These are phyloP conservation scores for Ogataea thermomethanolica DNA, from an alignment of 805 yeast genomes.

Conservation along the genomic window DNA sequence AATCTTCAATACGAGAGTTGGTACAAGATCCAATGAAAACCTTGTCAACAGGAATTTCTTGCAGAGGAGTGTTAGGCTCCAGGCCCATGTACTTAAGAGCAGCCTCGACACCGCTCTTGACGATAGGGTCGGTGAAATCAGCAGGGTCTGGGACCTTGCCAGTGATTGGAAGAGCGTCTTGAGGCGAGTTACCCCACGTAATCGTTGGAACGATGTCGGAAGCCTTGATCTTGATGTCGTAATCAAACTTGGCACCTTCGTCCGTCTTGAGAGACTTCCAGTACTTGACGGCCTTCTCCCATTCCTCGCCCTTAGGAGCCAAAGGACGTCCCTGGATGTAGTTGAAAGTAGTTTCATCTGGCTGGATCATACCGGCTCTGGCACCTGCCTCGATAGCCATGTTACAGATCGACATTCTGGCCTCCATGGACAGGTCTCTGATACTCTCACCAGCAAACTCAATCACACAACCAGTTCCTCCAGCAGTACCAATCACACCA, in stretches of 20 bases:
- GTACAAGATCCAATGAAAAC: conserved; percentile 98
- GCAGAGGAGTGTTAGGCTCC: conserved; percentile 72
- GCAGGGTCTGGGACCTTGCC: conserved; percentile 89
- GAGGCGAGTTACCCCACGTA: conserved; percentile 99
- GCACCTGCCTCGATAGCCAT: conserved; percentile 99
- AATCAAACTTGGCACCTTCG: conserved; percentile 85
- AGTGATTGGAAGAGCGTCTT: conserved; percentile 94
- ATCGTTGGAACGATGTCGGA: conserved; percentile 90
- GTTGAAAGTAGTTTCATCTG: conserved; percentile 84
- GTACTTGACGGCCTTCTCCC: conserved; percentile 90
- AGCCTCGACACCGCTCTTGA: conserved; percentile 81
- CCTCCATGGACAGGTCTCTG: conserved; percentile 87
- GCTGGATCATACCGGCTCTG: conserved; percentile 98
- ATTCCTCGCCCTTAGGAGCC: conserved; percentile 90
- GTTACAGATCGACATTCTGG: conserved; percentile 98
- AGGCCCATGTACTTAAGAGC: conserved; percentile 93
- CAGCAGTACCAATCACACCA: conserved; percentile 97
- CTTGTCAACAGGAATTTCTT: conserved; percentile 78
- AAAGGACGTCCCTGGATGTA: conserved; percentile 92
- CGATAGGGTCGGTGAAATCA: conserved; percentile 65
- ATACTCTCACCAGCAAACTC: conserved; percentile 97
- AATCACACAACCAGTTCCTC: conserved; percentile 96
- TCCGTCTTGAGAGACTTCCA: conserved; percentile 90
- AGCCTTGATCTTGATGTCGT: conserved; percentile 77
- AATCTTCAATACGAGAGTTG: conserved; percentile 94